phyloP scores from a whole-genome alignment of 768 basidiomycete genomes.

The Pisolithus sp. region DNA sequence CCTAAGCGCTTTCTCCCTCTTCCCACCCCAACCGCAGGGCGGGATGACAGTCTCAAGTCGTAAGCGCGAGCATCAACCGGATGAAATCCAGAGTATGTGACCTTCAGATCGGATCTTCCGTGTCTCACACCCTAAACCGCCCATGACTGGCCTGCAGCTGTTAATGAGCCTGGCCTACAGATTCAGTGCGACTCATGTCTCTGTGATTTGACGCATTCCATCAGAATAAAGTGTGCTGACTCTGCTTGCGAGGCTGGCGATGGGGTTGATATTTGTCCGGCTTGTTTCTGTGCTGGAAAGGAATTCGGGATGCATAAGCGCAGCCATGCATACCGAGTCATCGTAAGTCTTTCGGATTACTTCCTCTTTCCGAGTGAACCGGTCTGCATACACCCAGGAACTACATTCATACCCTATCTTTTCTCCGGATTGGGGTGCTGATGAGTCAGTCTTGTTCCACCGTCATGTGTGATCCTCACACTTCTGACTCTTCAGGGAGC shows the following conservation, averaged over 20 bases:
- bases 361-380: constrained; percentile 1
- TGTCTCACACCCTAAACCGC: constrained; percentile 8
- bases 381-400: constrained; percentile 48
- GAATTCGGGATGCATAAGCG: constrained; percentile 83
- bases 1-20: neutral
- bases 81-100: constrained; percentile 56
- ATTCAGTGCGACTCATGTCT: constrained; percentile 80
- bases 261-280: constrained; percentile 89
- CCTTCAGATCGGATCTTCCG: neutral
- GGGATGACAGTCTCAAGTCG: constrained; percentile 62
- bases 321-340: constrained; percentile 85
- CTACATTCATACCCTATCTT: constrained; percentile 96
- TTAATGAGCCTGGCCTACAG: constrained; percentile 77
- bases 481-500: constrained; percentile 50
- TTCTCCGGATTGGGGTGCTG: constrained; percentile 92
- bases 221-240: constrained; percentile 94
- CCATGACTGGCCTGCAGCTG: constrained; percentile 39
- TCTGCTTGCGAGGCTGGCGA: constrained; percentile 63
- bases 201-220: constrained; percentile 90
- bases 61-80: constrained; percentile 56
- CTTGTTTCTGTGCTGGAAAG: constrained; percentile 88
- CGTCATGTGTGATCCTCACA: neutral
- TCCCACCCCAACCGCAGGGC: neutral
- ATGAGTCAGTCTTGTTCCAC: constrained; percentile 59
- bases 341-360: constrained; percentile 43